Base-by-base conservation (phyloP, 1,139 yeast species). In the Scheffersomyces illinoinensis region DNA sequence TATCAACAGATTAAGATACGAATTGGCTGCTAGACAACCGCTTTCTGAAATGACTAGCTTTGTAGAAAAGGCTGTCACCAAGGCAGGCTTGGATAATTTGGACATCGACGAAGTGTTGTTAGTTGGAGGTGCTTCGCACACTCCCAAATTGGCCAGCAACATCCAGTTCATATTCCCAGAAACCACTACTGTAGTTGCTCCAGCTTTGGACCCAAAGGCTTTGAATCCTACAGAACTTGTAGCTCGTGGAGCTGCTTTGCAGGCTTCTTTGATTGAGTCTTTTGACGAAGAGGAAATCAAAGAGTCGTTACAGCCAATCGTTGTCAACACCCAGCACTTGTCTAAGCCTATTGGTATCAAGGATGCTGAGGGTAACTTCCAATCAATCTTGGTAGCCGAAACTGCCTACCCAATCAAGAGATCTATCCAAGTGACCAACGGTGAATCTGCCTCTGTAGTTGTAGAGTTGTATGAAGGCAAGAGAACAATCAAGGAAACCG, bases 161-260 rank as follows among this genome's bases (percentile, higher is more conserved):
- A 77, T 96, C 65, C 84, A 86, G 62, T 81, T 84, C 63, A 72
- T 92, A 58, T 93, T 95, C 86, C 93, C 96, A 62, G 96, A 91
- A 74, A 74, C 89, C 59, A 91, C 97, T 59, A 83, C 76, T 57
- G 84, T 93, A 59, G 82, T 88, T 63, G 88, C 98, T 26, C 97
- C 98, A 66, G 81, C 91, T 39, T 71, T 85, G 61, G 93, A 89
- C 73, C 67, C 90, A 64, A 90, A 90, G 76, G 93, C 97, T 58
- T 72, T 89, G 62, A 87, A 90, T 80, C 98, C 99, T 62, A 87
- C 91, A 69, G 99, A 96, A 79, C 84, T 93, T 71, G 83, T 90
- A 65, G 89, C 97, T 65, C 90, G 97, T 73, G 99, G 99, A 78
- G 97, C 97, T 62, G 98, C 99, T 61, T 85, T 95, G 73, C 99